phyloP scores from a whole-genome alignment of 495 filamentous ascomycete genomes.

The Daldinia grandis region DNA sequence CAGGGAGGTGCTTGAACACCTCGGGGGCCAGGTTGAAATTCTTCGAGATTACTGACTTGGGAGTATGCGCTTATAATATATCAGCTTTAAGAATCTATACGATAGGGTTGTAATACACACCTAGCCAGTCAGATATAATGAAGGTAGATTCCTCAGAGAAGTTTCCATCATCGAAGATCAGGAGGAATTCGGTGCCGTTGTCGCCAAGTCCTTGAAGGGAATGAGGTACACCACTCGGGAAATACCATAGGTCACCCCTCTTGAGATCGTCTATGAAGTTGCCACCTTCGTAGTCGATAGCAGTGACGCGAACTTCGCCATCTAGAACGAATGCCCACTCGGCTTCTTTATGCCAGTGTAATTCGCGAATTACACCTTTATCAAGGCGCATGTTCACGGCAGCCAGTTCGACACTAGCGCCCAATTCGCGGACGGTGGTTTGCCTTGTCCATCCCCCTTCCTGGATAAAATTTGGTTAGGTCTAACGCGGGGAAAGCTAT shows the following conservation, averaged over 20 bases:
- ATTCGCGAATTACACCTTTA: slow-evolving; percentile 71
- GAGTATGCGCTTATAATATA: slow-evolving; percentile 60
- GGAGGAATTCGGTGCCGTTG: slow-evolving; percentile 75
- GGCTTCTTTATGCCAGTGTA: slow-evolving; percentile 78
- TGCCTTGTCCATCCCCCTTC: slow-evolving; percentile 75
- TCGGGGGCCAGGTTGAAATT: slow-evolving; percentile 70
- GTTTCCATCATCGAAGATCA: slow-evolving; percentile 73
- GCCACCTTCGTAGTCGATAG: slow-evolving; percentile 72
- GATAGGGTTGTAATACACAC: slow-evolving; percentile 43
- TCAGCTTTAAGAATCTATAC: slow-evolving; percentile 17
- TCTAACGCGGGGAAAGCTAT: background rate
- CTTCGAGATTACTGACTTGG: slow-evolving; percentile 68
- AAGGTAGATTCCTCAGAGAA: slow-evolving; percentile 79
- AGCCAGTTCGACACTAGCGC: slow-evolving; percentile 67
- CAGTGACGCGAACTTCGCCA: slow-evolving; percentile 68
- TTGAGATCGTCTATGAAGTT: slow-evolving; percentile 75
- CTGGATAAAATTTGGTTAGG: slow-evolving; percentile 43
- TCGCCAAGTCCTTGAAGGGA: slow-evolving; percentile 70
- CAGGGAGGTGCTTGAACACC: slow-evolving; percentile 65
- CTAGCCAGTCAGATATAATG: slow-evolving; percentile 71
- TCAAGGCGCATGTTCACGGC: slow-evolving; percentile 75
- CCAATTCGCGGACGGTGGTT: slow-evolving; percentile 68
- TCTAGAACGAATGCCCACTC: slow-evolving; percentile 75
- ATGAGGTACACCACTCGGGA: slow-evolving; percentile 75
- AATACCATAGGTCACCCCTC: slow-evolving; percentile 78